Base-by-base conservation (phyloP, 2,329 filamentous ascomycete species). In the Venturia carpophila region DNA sequence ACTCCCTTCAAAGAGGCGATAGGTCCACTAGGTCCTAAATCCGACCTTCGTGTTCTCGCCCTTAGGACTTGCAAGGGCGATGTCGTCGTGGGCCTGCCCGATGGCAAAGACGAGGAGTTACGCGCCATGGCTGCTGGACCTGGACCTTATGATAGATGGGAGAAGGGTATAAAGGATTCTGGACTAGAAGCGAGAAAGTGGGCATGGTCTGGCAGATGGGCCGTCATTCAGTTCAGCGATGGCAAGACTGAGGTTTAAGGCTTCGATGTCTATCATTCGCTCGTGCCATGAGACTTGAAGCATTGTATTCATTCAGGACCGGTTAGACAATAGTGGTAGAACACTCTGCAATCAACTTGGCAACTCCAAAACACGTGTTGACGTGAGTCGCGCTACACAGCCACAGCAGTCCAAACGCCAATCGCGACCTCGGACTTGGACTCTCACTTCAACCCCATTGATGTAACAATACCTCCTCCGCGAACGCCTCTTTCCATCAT, bases 141-240 rank as follows among this genome's bases (percentile, higher is more conserved):
- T 3, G 89, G 87, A 19, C 87, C 91, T 67, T 83, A 69, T 75
- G 88, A 75, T 24, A 15, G 63, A 45, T 64, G 63, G 63, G 55
- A 65, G 45, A 62, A 65, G 21, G 64, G 55, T 7, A 52, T 49
- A 27, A 45, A 61, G 39, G 64, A 66, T 21, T 47, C 24, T 52
- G 65, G 65, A 9, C 37, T 64, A 30, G 47, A 66, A 65, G 83
- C 85, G 30, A 83, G 94, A 65, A 89, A 90, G 75, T 97, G 93
- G 93, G 92, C 91, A 0, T 97, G 92, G 92, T 89, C 85, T 72
- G 93, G 93, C 52, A 97, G 97, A 77, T 97, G 91, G 90, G 93
- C 93, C 6, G 91, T 97, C n/a, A 87, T 96, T 5, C 92, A 90
- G 39, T 91, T 92, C 71, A 91, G 83, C 58, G 83, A 88, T 69